Base-by-base conservation (phyloP, 495 filamentous ascomycete genomes). In the Neurospora sp. region DNA sequence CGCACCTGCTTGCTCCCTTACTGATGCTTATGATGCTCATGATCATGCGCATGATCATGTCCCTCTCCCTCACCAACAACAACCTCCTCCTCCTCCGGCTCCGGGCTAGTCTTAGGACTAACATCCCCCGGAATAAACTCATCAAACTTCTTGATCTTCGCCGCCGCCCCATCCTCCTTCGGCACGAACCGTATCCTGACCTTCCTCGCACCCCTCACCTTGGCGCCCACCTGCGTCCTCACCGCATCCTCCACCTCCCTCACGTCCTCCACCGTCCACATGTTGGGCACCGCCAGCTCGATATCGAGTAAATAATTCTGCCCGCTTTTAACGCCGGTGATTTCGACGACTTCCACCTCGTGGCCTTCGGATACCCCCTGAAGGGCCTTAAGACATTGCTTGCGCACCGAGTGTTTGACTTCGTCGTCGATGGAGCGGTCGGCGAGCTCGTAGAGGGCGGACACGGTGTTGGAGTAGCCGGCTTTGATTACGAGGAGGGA, bases 271-370 rank as follows among this genome's bases (percentile, higher is more conserved):
- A 98, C 83, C 0, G 91, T 89, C 92, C 91, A 94, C 20, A 82
- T 80, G 3, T 84, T 87, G 0, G 94, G 93, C 40, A 95, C 92
- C 31, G 89, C 92, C 54, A 98, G 80, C 78, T 96, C 93, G 38
- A 98, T 75, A 76, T 98, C 95, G 78, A 97, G 89, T 5, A 97
- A 84, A 74, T 96, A 97, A 81, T 97, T 99, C 83, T 97, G 96
- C 38, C 96, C 96, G 3, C 92, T 92, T 80, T 99, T 99, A 78
- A 97, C 86, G 71, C 96, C 96, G 60, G 92, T 91, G 4, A 98
- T 88, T 39, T 92, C 91, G 16, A 90, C 86, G 18, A 88, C 75
- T 75, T 91, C 87, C 18, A 94, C 86, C 75, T 87, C 79, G 20
- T 84, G 77, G 11, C 83, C 83, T 27, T 84, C 79, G 18, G 76